These are phyloP conservation scores for Candida ascalaphidarum DNA, from an alignment of 805 yeast genomes.

Conservation along the genomic window DNA sequence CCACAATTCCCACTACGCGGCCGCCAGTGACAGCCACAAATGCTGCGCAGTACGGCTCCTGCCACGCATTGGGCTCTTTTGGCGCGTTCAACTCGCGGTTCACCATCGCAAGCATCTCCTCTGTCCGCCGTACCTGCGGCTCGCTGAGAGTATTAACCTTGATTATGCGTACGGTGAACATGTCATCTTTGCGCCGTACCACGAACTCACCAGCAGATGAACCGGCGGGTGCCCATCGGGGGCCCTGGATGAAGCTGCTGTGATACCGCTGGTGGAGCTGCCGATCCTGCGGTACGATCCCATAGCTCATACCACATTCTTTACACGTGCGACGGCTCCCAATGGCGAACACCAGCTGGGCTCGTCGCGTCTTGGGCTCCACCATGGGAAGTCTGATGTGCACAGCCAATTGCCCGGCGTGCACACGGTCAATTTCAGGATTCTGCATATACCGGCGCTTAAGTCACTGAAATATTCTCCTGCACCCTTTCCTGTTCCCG, in stretches of 20 bases:
- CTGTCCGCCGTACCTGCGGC: constrained; percentile 7
- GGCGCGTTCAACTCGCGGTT: constrained; percentile 57
- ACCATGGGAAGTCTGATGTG: too few species aligned
- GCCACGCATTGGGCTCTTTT: constrained; percentile 24
- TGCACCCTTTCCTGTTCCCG: too few species aligned
- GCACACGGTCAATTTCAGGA: too few species aligned
- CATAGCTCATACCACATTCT: constrained; percentile 48
- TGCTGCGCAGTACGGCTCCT: constrained; percentile 17
- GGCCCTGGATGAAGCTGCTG: constrained; percentile 37
- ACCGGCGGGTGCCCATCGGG: constrained; percentile 31
- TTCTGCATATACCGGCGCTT: too few species aligned
- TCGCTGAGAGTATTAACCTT: too few species aligned
- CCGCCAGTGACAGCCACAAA: constrained; percentile 40
- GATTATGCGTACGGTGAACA: too few species aligned
- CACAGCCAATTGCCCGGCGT: too few species aligned
- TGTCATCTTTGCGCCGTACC: too few species aligned
- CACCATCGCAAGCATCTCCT: constrained; percentile 38
- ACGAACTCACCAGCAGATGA: constrained; percentile 3
- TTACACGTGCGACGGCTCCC: constrained; percentile 27
- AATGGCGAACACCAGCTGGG: too few species aligned
- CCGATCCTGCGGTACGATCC: too few species aligned
- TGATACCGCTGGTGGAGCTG: constrained; percentile 47
- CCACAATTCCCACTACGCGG: constrained; percentile 47
- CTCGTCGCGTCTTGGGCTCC: too few species aligned
- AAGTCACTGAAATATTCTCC: too few species aligned